Base-by-base conservation (phyloP, 345 rosid genomes). In the Linum trigynum region DNA sequence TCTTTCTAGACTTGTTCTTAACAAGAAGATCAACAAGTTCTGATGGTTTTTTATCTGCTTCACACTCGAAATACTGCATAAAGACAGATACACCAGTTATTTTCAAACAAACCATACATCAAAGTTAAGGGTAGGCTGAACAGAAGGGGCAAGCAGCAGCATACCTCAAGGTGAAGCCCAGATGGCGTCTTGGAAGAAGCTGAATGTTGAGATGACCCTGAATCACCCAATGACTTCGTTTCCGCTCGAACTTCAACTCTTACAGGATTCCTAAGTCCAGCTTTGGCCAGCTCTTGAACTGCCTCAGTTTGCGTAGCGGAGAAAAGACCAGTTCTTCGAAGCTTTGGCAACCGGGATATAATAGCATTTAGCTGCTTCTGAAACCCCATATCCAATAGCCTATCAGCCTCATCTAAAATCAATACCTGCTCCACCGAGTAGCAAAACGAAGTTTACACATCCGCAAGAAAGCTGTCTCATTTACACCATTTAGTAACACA, bases 281-380 rank as follows among this genome's bases (percentile, higher is more conserved):
- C 99, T 79, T 81, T 86, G 11, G 97, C 71, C 37, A 94, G 71
- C 76, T 94, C 97, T 73, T 83, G 84, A 66, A 94, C 97, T 1
- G 89, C 97, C 75, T 90, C 91, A 23, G 97, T 90, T 72, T 94
- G 99, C 60, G 97, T 94, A 62, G 99, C 99, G 37, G 97, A 94
- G 74, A 94, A 94, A 66, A 90, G 92, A 40, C 99, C 92, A 72
- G 99, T 94, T 80, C 99, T 83, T 2, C 97, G 83, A 62, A 86
- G 96, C 81, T 88, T 94, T 7, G 97, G 99, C 69, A 90, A 83
- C 62, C 84, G 90, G 69, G 96, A 85, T 65, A 90, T 79, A 48
- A 94, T 80, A 57, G 79, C 74, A 78, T 68, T 81, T 61, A 94
- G 75, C 82, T 86, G 97, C 82, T 84, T 90, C 76, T 85, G 87